Percentiles rank a stretch among this genome's conserved stretches.
phyloP scores from a whole-genome alignment of 148 eudicot species.

The Vaccinium darrowii region DNA sequence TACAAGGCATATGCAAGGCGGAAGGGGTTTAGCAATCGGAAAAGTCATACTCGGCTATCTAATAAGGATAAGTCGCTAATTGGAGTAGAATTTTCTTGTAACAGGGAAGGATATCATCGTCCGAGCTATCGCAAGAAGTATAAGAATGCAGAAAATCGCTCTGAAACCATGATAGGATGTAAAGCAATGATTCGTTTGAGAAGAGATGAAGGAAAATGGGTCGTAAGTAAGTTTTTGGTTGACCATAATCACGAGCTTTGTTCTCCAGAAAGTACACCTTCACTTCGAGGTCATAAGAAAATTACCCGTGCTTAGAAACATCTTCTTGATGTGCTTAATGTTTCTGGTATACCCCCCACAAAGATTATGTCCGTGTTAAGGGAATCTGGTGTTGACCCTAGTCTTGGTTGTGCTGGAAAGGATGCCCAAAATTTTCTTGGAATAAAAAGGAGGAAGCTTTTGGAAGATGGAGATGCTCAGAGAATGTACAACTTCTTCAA shows the following conservation, averaged over 20 bases:
- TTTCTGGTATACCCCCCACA: background rate
- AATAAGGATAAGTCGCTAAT: background rate
- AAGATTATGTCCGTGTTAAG: background rate
- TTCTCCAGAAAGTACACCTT: background rate
- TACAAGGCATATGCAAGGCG: slow-evolving; percentile 4
- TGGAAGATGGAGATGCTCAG: background rate
- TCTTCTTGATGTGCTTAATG: background rate
- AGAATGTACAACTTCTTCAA: background rate
- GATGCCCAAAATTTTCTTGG: background rate
- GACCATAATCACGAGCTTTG: background rate
- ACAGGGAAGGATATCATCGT: background rate
- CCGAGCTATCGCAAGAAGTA: background rate
- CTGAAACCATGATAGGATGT: background rate
- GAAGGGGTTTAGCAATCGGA: background rate
- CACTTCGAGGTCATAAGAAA: background rate
- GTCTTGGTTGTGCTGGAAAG: background rate
- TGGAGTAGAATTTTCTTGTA: background rate
- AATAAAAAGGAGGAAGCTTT: background rate
- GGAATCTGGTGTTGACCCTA: background rate
- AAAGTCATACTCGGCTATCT: slow-evolving; percentile 5
- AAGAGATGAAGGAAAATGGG: background rate
- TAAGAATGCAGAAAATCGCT: background rate
- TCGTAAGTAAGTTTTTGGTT: background rate
- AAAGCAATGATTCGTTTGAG: slow-evolving; percentile 6
- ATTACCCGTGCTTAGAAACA: background rate